Evolutionary conservation across 2,329 filamentous ascomycete species (phyloP).

Genomic region (Stagonosporopsis tanaceti): DNA sequence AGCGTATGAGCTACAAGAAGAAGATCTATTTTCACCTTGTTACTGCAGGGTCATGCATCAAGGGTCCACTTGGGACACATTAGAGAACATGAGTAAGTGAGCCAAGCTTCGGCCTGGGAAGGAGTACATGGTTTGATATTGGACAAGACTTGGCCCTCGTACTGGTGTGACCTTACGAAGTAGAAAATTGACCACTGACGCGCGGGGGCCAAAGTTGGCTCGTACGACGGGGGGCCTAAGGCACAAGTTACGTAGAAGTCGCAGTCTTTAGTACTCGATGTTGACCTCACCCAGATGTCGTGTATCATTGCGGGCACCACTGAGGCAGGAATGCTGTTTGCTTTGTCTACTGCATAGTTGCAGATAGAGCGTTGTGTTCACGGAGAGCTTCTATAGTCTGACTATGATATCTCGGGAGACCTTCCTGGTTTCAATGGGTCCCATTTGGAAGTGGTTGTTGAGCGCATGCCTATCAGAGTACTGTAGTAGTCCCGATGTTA

Average conservation of each 20-base stretch:
- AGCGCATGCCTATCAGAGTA: background rate
- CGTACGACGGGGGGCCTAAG: background rate
- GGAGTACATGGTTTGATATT: background rate
- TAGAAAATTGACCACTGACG: background rate
- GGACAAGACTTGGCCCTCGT: constrained; percentile 4
- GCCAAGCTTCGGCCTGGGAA: background rate
- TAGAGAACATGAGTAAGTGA: background rate
- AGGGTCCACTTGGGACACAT: background rate
- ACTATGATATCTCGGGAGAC: background rate
- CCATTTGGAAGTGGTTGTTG: background rate
- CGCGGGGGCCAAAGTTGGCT: background rate
- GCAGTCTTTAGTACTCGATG: background rate
- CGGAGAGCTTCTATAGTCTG: background rate
- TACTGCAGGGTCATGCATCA: background rate
- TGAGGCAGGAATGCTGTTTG: background rate
- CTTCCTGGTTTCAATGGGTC: background rate
- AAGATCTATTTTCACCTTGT: background rate
- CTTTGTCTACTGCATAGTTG: too few species aligned
- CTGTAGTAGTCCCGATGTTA: too few species aligned
- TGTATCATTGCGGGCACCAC: too few species aligned
- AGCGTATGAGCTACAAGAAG: background rate
- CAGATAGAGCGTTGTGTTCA: too few species aligned
- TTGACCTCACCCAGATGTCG: background rate
- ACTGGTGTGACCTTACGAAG: background rate
- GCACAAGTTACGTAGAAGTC: background rate